Percentiles rank a stretch among this genome's conserved stretches.
phyloP scores from a whole-genome alignment of 75 land plant genomes.

The Gnetum montanum region DNA sequence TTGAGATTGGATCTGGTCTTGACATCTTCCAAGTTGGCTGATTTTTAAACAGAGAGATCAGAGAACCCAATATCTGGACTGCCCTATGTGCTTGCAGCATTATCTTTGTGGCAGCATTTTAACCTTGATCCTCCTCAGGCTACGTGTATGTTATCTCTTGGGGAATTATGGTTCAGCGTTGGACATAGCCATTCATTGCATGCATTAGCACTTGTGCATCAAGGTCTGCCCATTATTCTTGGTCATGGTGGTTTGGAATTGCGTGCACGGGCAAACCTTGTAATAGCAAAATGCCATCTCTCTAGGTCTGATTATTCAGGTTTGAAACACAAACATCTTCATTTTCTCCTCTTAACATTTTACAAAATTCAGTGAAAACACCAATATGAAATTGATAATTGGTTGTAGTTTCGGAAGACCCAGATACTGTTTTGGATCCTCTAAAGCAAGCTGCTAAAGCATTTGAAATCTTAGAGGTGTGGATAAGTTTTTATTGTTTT shows the following conservation, averaged over 20 bases:
- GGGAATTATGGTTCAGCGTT: constrained; percentile 84
- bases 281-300: constrained; percentile 75
- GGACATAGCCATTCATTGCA: constrained; percentile 62
- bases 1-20: no score
- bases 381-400: not conserved
- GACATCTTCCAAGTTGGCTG: no score
- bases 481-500: no score
- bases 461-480: constrained; percentile 64
- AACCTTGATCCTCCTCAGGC: constrained; percentile 89
- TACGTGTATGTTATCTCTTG: constrained; percentile 64
- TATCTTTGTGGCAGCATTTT: constrained; percentile 81
- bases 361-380: not conserved
- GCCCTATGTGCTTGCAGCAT: constrained; percentile 91
- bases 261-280: constrained; percentile 67
- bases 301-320: constrained; percentile 64
- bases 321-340: constrained; percentile 2
- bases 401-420: constrained; percentile 39
- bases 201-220: constrained; percentile 60
- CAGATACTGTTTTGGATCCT: constrained; percentile 61
- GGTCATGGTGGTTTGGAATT: constrained; percentile 96
- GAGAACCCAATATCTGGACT: constrained; percentile 79
- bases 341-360: constrained; percentile 1
- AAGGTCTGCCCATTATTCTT: constrained; percentile 71
- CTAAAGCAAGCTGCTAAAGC: constrained; percentile 70
- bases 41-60: constrained; percentile 46